These are phyloP conservation scores for Alliaria petiolata DNA, from an alignment of 345 rosid genomes.

Conservation along the genomic window DNA sequence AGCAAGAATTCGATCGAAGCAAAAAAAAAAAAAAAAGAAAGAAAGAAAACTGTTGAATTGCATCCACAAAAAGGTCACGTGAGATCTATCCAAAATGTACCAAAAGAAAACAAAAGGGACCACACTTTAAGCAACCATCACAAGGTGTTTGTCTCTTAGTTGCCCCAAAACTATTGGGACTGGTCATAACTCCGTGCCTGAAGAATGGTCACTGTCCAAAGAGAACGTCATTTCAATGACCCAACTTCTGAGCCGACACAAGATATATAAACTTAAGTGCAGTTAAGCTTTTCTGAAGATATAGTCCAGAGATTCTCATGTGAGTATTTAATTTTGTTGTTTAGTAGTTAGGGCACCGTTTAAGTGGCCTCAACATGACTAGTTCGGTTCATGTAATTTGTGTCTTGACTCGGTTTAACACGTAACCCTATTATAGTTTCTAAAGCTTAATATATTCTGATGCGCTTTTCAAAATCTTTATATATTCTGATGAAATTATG, in stretches of 20 bases:
- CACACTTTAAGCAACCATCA: slow-evolving; percentile 19
- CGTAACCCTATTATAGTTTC: background rate
- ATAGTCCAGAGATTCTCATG: slow-evolving; percentile 16
- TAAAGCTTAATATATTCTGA: background rate
- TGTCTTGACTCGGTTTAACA: background rate
- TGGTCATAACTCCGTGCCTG: slow-evolving; percentile 17
- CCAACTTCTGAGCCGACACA: slow-evolving; percentile 28
- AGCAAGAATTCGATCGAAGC: background rate
- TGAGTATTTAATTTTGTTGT: slow-evolving; percentile 27
- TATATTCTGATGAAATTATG: background rate
- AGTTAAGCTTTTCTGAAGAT: slow-evolving; percentile 1
- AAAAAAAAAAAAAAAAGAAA: no score
- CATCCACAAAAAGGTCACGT: slow-evolving; percentile 25
- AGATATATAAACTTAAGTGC: slow-evolving; percentile 21
- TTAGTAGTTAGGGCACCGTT: slow-evolving; percentile 24
- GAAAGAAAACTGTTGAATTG: background rate
- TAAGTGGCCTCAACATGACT: slow-evolving; percentile 23
- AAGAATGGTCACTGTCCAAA: slow-evolving; percentile 13
- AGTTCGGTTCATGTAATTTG: background rate
- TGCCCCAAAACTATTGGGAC: slow-evolving; percentile 23
- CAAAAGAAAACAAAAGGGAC: slow-evolving; percentile 18
- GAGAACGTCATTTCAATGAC: slow-evolving; percentile 20
- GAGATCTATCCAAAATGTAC: slow-evolving; percentile 27
- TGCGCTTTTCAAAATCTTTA: background rate
- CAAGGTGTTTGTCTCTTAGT: slow-evolving; percentile 20